Conservation (phyloP, 352 stramenopile genomes). For the Hyaloperonospora brassicae region DNA sequence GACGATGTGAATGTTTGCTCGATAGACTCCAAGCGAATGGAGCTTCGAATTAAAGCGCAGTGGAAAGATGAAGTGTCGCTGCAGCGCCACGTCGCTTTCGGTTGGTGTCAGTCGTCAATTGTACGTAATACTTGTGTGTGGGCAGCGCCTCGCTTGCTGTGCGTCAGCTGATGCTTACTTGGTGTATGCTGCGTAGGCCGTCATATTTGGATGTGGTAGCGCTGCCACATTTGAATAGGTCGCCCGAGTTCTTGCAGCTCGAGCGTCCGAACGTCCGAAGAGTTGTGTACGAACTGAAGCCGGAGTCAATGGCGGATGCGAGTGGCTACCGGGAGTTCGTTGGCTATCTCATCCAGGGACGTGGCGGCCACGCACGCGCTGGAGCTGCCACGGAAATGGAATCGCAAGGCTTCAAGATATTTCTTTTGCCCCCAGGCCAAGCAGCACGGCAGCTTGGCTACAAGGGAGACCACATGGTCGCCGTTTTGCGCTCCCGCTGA, state of each 20-base stretch:
- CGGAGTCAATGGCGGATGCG: slow-evolving; percentile 43
- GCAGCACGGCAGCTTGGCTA: slow-evolving; percentile 63
- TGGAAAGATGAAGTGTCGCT: slow-evolving; percentile 29
- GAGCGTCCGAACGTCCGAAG: slow-evolving; percentile 39
- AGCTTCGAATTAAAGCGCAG: slow-evolving; percentile 34
- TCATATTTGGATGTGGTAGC: slow-evolving; percentile 53
- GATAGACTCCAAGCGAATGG: slow-evolving; percentile 31
- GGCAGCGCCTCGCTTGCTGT: background rate
- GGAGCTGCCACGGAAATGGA: slow-evolving; percentile 57
- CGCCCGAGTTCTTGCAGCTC: slow-evolving; percentile 57
- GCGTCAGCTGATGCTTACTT: background rate
- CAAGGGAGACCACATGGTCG: slow-evolving; percentile 60
- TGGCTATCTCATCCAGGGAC: slow-evolving; percentile 53
- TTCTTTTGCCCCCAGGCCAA: slow-evolving; percentile 60
- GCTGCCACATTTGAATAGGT: slow-evolving; percentile 53
- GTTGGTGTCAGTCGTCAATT: slow-evolving; percentile 23
- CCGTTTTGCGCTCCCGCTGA: slow-evolving; percentile 44
- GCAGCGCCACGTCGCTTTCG: slow-evolving; percentile 24
- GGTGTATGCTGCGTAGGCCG: slow-evolving; percentile 26
- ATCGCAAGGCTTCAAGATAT: slow-evolving; percentile 57
- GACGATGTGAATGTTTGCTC: no score
- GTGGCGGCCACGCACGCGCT: slow-evolving; percentile 36
- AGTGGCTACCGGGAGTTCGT: slow-evolving; percentile 54
- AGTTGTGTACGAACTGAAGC: slow-evolving; percentile 61
- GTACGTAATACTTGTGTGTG: slow-evolving; percentile 10